A percentile compares a stretch with the other conserved stretches of the same genome.
phyloP scores from a whole-genome alignment of 768 basidiomycete species.

The Mycena latifolia region DNA sequence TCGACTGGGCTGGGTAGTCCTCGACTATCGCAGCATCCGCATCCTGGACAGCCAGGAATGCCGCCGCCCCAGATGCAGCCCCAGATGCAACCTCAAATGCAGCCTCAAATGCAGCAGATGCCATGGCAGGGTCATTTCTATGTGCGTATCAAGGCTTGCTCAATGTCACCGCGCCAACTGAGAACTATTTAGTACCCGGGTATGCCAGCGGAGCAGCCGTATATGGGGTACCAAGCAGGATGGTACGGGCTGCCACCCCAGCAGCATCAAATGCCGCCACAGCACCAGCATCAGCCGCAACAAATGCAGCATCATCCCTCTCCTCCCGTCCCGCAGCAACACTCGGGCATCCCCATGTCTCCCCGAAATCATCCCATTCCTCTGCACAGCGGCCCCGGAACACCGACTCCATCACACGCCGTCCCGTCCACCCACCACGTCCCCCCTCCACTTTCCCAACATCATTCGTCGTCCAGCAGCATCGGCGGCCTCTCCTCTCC shows the following conservation, averaged over 20 bases:
- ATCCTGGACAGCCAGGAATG: conserved; percentile 66
- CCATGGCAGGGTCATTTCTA: conserved; percentile 64
- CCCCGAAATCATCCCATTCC: conserved; percentile 67
- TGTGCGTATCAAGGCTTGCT: conserved; percentile 54
- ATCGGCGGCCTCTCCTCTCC: conserved; percentile 69
- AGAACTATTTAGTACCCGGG: conserved; percentile 52
- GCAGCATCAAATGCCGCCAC: conserved; percentile 51
- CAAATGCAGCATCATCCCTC: conserved; percentile 63
- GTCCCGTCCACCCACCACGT: conserved; percentile 52
- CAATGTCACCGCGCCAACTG: conserved; percentile 9
- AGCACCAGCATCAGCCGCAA: conserved; percentile 54
- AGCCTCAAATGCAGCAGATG: conserved; percentile 44
- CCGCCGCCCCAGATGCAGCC: conserved; percentile 55
- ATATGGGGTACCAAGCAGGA: conserved; percentile 55
- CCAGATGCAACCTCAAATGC: conserved; percentile 50
- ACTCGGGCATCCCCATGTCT: conserved; percentile 70
- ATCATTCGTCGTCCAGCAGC: conserved; percentile 59
- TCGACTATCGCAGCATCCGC: conserved; percentile 69
- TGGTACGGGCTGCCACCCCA: conserved; percentile 54
- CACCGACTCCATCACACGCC: conserved; percentile 76
- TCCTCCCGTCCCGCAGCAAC: conserved; percentile 61
- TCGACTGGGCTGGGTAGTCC: conserved; percentile 75
- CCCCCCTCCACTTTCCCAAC: conserved; percentile 60
- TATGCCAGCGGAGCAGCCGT: conserved; percentile 54
- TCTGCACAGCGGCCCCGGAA: conserved; percentile 65